Evolutionary conservation across 306 rosid species (phyloP).

Genomic region (Biancaea sappan): DNA sequence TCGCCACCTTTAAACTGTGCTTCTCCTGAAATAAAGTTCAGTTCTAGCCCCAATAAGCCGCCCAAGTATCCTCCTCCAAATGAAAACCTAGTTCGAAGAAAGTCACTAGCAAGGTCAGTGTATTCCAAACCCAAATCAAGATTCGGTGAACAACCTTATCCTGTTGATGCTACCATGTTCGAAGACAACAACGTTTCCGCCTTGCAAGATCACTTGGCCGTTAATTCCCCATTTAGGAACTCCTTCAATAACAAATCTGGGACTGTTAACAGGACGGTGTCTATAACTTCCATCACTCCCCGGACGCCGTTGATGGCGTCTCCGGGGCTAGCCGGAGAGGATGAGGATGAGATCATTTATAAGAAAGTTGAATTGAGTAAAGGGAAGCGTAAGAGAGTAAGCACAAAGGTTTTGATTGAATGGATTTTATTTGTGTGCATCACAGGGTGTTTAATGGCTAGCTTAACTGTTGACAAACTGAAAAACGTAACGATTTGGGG

Average conservation of each 20-base stretch:
- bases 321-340: conserved; percentile 47
- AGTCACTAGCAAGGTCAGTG: conserved; percentile 58
- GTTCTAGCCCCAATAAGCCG: conserved; percentile 63
- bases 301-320: conserved; percentile 47
- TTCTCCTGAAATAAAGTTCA: conserved; percentile 59
- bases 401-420: conserved; percentile 47
- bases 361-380: conserved; percentile 59
- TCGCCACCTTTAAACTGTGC: conserved; percentile 48
- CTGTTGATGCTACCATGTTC: conserved; percentile 39
- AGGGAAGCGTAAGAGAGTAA: conserved; percentile 53
- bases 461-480: conserved; percentile 51
- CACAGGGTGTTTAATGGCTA: conserved; percentile 50
- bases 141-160: conserved; percentile 68
- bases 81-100: conserved; percentile 44
- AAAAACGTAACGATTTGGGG: conserved; percentile 49
- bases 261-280: conserved; percentile 34
- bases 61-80: conserved; percentile 50
- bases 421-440: conserved; percentile 52
- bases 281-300: conserved; percentile 55
- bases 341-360: conserved; percentile 69
- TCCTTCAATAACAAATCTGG: conserved; percentile 45
- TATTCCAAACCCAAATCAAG: conserved; percentile 84
- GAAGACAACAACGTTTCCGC: conserved; percentile 49
- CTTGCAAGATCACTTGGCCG: conserved; percentile 45
- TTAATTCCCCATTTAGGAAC: conserved; percentile 50